phyloP scores from a whole-genome alignment of 2,329 filamentous ascomycete genomes.

The Ophiostoma novo-ulmi region DNA sequence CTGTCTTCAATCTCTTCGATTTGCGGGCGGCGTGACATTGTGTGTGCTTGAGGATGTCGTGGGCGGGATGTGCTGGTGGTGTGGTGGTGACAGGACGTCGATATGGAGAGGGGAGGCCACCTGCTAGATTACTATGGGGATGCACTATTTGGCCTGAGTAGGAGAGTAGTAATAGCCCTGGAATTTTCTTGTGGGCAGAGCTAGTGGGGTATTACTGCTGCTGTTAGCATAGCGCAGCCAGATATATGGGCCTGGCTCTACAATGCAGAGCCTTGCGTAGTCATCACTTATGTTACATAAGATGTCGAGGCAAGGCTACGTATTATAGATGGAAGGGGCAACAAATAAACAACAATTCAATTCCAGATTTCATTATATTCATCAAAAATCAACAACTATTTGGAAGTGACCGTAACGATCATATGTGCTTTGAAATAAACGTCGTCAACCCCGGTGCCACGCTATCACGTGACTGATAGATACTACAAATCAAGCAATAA shows the following conservation, averaged over 20 bases:
- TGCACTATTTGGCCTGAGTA: constrained; percentile 8
- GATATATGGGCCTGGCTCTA: constrained; percentile 7
- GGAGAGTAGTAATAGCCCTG: constrained; percentile 12
- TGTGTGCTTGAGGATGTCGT: constrained; percentile 24
- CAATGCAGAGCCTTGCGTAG: constrained; percentile 5
- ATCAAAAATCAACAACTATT: neutral
- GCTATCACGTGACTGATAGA: neutral
- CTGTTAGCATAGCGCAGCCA: neutral
- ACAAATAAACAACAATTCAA: neutral
- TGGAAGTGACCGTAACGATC: no score
- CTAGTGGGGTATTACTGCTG: constrained; percentile 18
- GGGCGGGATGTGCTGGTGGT: neutral
- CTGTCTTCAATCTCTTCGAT: constrained; percentile 90
- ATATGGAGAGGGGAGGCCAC: neutral
- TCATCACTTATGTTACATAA: constrained; percentile 7
- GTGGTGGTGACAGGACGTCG: constrained; percentile 4
- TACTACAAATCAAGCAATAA: neutral
- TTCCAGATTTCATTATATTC: neutral
- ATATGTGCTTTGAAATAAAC: neutral
- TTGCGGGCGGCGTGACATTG: constrained; percentile 71
- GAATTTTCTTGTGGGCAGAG: constrained; percentile 21
- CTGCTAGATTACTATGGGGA: constrained; percentile 3
- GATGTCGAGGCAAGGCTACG: constrained; percentile 1
- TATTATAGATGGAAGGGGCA: neutral
- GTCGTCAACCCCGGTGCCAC: neutral